Percentiles rank a stretch among this genome's conserved stretches.
phyloP scores from a whole-genome alignment of 202 grass and related monocot species.

The Elaeis oleifera region DNA sequence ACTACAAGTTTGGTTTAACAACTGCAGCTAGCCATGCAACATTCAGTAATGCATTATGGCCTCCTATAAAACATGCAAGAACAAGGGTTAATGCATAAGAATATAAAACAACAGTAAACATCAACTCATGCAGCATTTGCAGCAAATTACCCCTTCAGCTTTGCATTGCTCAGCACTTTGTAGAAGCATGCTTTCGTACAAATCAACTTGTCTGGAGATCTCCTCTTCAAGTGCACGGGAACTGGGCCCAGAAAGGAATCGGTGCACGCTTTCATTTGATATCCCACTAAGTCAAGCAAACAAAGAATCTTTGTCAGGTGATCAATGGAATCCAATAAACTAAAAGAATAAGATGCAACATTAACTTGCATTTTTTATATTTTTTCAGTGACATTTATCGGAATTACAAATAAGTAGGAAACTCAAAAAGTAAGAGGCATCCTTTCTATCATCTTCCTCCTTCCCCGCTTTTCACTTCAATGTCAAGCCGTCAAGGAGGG shows the following conservation, averaged over 20 bases:
- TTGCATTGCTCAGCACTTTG: slow-evolving; percentile 31
- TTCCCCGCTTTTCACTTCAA: no score
- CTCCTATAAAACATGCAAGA: no score
- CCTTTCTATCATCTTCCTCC: no score
- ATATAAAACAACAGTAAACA: background rate
- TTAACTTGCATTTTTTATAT: no score
- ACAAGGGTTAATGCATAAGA: no score
- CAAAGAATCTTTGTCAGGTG: background rate
- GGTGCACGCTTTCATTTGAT: slow-evolving; percentile 49
- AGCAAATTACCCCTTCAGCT: slow-evolving; percentile 30
- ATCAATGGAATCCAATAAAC: background rate
- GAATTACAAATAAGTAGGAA: no score
- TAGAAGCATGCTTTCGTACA: slow-evolving; percentile 41
- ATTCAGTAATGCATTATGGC: no score
- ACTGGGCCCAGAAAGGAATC: slow-evolving; percentile 34
- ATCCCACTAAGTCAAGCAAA: slow-evolving; percentile 41
- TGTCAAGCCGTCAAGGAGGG: no score
- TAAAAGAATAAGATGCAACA: background rate
- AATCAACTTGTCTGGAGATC: slow-evolving; percentile 22
- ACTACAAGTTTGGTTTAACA: no score
- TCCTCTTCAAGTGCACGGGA: slow-evolving; percentile 33
- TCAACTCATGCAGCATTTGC: slow-evolving; percentile 1
- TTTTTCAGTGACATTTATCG: no score
- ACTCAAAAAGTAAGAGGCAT: no score
- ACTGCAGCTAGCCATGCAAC: no score